Conservation (phyloP, 2,329 filamentous ascomycete genomes). For the Neofusicoccum sp. region DNA sequence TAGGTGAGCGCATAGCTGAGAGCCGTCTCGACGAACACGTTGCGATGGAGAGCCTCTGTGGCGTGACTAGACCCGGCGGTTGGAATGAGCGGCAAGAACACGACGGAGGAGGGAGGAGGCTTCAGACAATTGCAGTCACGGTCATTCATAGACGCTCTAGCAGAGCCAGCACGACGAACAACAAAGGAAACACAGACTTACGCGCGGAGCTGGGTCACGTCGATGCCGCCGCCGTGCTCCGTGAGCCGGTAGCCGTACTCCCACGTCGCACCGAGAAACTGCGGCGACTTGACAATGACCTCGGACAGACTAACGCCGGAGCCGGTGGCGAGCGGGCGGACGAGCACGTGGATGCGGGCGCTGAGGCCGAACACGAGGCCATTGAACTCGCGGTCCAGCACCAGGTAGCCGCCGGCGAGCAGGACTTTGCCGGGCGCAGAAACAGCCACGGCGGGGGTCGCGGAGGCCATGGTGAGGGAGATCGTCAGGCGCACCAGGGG, state of each 20-base stretch:
- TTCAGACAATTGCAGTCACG: background rate
- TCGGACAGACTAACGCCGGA: constrained; percentile 63
- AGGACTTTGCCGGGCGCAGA: constrained; percentile 97
- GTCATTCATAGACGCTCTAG: constrained; percentile 1
- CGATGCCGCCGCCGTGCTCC: constrained; percentile 72
- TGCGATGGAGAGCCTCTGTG: constrained; percentile 52
- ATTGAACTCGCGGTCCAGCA: constrained; percentile 83
- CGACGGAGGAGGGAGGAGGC: background rate
- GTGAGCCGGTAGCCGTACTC: constrained; percentile 74
- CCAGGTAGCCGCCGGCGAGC: constrained; percentile 89
- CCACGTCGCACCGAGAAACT: constrained; percentile 87
- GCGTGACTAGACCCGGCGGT: constrained; percentile 17
- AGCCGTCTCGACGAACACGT: constrained; percentile 90
- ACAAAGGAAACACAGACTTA: constrained; percentile 50
- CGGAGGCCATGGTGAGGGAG: constrained; percentile 30
- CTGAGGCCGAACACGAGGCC: constrained; percentile 67
- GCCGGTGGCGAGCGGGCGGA: constrained; percentile 56
- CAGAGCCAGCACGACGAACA: background rate
- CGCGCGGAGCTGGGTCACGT: constrained; percentile 75
- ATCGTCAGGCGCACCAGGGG: constrained; percentile 78
- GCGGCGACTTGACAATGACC: constrained; percentile 85
- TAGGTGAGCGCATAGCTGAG: constrained; percentile 86
- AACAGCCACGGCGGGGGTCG: constrained; percentile 44
- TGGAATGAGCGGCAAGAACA: constrained; percentile 17
- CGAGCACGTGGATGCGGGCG: constrained; percentile 61